Evolutionary conservation across 805 yeast genomes (phyloP), one percentile per base, ranked within the genome.

Genomic region (Spencermartinsiella europaea): DNA sequence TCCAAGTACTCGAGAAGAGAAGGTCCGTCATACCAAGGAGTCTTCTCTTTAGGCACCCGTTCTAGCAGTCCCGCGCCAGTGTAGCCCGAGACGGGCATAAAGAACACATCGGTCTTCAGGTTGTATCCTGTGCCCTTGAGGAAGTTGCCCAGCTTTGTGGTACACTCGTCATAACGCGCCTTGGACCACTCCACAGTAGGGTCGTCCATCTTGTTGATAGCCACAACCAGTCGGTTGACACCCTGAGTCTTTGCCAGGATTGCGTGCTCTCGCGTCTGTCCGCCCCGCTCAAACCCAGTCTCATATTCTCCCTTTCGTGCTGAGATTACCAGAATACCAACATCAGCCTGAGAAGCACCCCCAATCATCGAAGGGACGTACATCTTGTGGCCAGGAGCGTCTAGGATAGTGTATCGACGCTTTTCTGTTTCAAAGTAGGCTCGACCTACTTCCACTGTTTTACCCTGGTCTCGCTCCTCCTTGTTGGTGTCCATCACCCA

Each of bases 401-500:
- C 99, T 67, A 93, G 80, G 58, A 93, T 89, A 38, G 99, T 91
- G 74, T 93, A 93, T 70, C 98, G 83, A 74, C 99, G 85, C 74
- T 87, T 89, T 25, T 90, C 98, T 49, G 99, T 93, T 75, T 93
- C 99, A 61, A 93, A 93, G 62, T 84, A 89, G 19, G 98, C 95
- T 64, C 90, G 89, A 64, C 99, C 99, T 50, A 93, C 98, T 72
- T 93, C 99, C 60, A 93, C 95, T 55, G 99, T 93, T 74, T 93
- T 93, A 75, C 99, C 99, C 71, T 93, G 97, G 61, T 78, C 87
- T 76, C 99, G 85, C 75, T 93, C 99, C 73, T 93, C 99, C 71
- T 88, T 90, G 74, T 95, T 93, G 59, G 97, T 91, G 69, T 93
- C 99, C 96, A 93, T 90, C 59, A 93, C 95, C 99, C 99, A 93